These are phyloP conservation scores for Suhomyces tanzawaensis DNA, from an alignment of 805 yeast genomes.

Conservation along the genomic window DNA sequence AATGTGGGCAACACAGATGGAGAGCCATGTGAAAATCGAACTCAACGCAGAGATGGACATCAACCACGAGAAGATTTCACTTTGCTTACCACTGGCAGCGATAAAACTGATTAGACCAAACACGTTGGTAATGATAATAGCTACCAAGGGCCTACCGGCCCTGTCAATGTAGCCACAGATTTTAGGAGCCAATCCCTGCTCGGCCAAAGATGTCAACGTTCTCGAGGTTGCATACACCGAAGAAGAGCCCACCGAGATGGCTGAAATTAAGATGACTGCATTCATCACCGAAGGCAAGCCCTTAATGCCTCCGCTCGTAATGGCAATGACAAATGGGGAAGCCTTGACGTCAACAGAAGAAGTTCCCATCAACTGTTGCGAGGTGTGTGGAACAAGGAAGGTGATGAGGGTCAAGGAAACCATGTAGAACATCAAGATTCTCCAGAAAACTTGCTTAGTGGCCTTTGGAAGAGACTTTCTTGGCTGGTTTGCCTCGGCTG, in stretches of 20 bases:
- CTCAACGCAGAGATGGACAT: slow-evolving; percentile 26
- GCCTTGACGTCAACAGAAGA: slow-evolving; percentile 57
- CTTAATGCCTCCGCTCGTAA: slow-evolving; percentile 57
- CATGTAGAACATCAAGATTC: slow-evolving; percentile 40
- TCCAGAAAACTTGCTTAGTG: slow-evolving; percentile 43
- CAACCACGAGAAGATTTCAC: slow-evolving; percentile 24
- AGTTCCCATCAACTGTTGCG: slow-evolving; percentile 37
- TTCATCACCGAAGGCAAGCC: slow-evolving; percentile 67
- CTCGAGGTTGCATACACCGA: slow-evolving; percentile 71
- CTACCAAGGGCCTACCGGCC: slow-evolving; percentile 64
- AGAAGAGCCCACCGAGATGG: slow-evolving; percentile 69
- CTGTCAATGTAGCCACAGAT: slow-evolving; percentile 60
- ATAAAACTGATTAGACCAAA: slow-evolving; percentile 65
- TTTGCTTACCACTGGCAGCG: slow-evolving; percentile 37
- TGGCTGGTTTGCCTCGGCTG: slow-evolving; percentile 41
- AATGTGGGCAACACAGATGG: slow-evolving; percentile 25
- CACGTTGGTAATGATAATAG: slow-evolving; percentile 47
- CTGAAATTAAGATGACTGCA: slow-evolving; percentile 65
- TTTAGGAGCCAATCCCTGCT: slow-evolving; percentile 61
- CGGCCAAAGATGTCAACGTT: slow-evolving; percentile 60
- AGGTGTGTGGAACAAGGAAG: slow-evolving; percentile 23
- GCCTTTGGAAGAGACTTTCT: slow-evolving; percentile 38
- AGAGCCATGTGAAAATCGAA: slow-evolving; percentile 28
- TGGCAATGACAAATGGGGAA: slow-evolving; percentile 78
- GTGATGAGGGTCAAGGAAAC: slow-evolving; percentile 26